Evolutionary conservation across 164 flowering plant species (phyloP), one percentile per base, ranked within the genome.

Genomic region (Dillenia suffruticosa): DNA sequence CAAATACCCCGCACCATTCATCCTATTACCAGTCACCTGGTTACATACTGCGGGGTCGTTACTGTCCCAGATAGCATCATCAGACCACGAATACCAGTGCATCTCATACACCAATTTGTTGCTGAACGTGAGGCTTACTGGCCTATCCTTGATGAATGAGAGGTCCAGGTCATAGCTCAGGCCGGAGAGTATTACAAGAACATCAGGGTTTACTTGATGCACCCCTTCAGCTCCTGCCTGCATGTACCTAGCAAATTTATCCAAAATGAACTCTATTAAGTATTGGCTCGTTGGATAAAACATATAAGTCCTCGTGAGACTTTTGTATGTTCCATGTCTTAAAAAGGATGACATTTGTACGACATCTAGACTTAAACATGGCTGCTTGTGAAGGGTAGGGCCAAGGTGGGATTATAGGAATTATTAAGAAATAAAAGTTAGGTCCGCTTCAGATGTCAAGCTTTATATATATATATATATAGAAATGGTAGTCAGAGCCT

Each of bases 101-200:
- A 47, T 10, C 61, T 68, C 76, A 16, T 60, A 68, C 15, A 72
- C 76, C 46, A 72, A 22, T 26, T 72, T 72, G 1, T 58, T 51
- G 2, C 32, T 17, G 32, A 68, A 51, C 1, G 56, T 48, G 1
- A 68, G 6, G 10, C 56, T 53, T 15, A 64, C 45, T 6, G 63
- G 69, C 43, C 26, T 58, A 2, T 51, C 22, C 6, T 43, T 17
- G 10, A 68, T 46, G 63, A 64, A 68, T 15, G 55, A 12, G 13
- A 72, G 26, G 19, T 61, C 62, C 1, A 10, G n/a, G 44, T 68
- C 76, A 26, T 59, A 72, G 12, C 40, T 46, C 13, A 72, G 12
- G 2, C 76, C 76, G 2, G 76, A 72, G 46, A 72, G 50, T 16
- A 72, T 44, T 9, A 64, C 60, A 1, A 72, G 57, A 26, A 68